phyloP scores from a whole-genome alignment of 176 grass and related monocot species.

The Elymus sibiricus region DNA sequence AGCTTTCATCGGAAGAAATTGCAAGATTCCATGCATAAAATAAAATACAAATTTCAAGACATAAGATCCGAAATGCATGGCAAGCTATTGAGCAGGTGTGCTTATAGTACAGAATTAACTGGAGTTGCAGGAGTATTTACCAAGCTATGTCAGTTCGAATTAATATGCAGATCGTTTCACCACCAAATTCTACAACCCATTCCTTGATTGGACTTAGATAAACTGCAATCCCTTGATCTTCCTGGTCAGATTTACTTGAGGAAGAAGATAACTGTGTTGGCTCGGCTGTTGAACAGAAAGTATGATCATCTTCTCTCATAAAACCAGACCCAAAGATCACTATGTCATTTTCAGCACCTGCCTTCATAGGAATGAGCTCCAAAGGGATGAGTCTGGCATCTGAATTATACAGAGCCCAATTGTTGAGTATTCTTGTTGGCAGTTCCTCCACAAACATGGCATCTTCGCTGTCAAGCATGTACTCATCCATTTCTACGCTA shows the following conservation, averaged over 20 bases:
- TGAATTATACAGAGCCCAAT: constrained; percentile 95
- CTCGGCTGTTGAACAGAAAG: constrained; percentile 61
- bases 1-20: not conserved
- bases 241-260: constrained; percentile 36
- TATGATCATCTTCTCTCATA: constrained; percentile 93
- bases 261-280: constrained; percentile 42
- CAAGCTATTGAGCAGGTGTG: not conserved
- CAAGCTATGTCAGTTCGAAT: constrained; percentile 93
- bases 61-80: not conserved
- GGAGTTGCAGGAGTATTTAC: constrained; percentile 31
- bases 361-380: constrained; percentile 91
- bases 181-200: constrained; percentile 93
- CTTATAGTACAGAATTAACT: not conserved
- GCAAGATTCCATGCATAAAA: constrained; percentile 15
- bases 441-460: constrained; percentile 57
- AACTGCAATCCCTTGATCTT: constrained; percentile 63
- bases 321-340: constrained; percentile 89
- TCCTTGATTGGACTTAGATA: constrained; percentile 95
- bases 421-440: constrained; percentile 80
- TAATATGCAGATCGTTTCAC: constrained; percentile 81
- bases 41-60: not conserved
- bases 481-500: constrained; percentile 92
- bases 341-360: constrained; percentile 84
- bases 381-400: constrained; percentile 89
- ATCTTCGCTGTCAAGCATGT: constrained; percentile 74